These are phyloP conservation scores for Akanthomyces lecanii DNA, from an alignment of 2,329 filamentous ascomycete genomes.

Conservation along the genomic window DNA sequence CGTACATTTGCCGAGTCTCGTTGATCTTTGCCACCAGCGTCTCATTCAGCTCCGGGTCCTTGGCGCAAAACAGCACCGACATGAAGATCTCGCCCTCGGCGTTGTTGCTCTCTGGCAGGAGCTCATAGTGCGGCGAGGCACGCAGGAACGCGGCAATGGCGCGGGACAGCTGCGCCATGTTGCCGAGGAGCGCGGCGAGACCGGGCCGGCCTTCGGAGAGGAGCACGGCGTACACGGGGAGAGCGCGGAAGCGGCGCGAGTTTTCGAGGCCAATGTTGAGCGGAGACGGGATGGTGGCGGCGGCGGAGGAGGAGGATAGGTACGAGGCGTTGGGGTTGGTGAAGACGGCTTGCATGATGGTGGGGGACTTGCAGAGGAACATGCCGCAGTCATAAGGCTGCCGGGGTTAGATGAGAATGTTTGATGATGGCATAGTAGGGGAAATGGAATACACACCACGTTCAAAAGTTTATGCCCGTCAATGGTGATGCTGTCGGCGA, in stretches of 20 bases:
- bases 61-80: constrained; percentile 74
- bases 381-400: constrained; percentile 88
- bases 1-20: constrained; percentile 67
- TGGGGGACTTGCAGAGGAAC: constrained; percentile 68
- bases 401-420: neutral
- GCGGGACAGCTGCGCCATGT: constrained; percentile 69
- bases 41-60: constrained; percentile 56
- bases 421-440: neutral
- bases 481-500: constrained; percentile 82
- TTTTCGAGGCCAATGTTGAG: constrained; percentile 88
- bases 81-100: constrained; percentile 45
- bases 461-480: constrained; percentile 93
- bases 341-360: constrained; percentile 60
- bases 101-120: constrained; percentile 48
- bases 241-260: constrained; percentile 80
- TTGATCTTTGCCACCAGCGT: constrained; percentile 71
- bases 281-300: constrained; percentile 63
- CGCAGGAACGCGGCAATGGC: constrained; percentile 60
- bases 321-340: constrained; percentile 84
- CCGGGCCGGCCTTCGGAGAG: constrained; percentile 68
- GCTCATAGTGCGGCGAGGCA: constrained; percentile 58
- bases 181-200: constrained; percentile 63
- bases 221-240: constrained; percentile 83
- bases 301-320: constrained; percentile 44
- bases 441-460: constrained; percentile 51